Evolutionary conservation across 2,329 filamentous ascomycete genomes (phyloP), one percentile per base, ranked within the genome.

Genomic region (Trichoderma semiorbis): DNA sequence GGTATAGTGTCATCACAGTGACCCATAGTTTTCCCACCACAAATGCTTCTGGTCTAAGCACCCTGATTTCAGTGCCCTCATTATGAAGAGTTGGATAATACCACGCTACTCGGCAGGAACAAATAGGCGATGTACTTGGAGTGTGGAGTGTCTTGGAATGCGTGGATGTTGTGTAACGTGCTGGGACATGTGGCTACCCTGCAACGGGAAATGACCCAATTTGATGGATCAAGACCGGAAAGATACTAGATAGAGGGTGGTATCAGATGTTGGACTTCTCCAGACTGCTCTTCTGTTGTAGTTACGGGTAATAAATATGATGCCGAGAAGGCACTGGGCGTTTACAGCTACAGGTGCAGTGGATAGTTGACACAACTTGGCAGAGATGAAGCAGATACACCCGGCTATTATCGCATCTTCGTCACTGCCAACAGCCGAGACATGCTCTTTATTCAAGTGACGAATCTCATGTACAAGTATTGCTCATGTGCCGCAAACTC

Each of bases 161-260:
- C 53, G 3, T 34, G 57, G 30, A 68, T 61, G 65, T 3, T 14
- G 66, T 69, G 55, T 16, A 34, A 36, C 55, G 7, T 30, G n/a
- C 7, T 26, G 36, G 11, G 36, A n/a, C 66, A 69, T 34, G 55
- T 30, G 55, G 36, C 21, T 69, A 69, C 66, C 66, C 66, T 69
- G 55, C 66, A 61, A 30, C 66, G 16, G 55, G 55, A 28, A 34
- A 61, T 18, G 36, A 61, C 28, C 66, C n/a, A 34, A 50, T 69
- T 50, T 50, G 66, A 39, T 11, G 34, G 55, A 69, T 14, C 26
- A 47, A 32, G 66, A n/a, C 55, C 26, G 10, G 28, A 12, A 6
- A n/a, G 18, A 32, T 32, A 5, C 5, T 21, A 43, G 11, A 3
- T 10, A 18, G 7, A 47, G 12, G 43, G 39, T 7, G n/a, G 1